These are phyloP conservation scores for Glycine latifolia DNA, from an alignment of 306 rosid genomes.

Conservation along the genomic window DNA sequence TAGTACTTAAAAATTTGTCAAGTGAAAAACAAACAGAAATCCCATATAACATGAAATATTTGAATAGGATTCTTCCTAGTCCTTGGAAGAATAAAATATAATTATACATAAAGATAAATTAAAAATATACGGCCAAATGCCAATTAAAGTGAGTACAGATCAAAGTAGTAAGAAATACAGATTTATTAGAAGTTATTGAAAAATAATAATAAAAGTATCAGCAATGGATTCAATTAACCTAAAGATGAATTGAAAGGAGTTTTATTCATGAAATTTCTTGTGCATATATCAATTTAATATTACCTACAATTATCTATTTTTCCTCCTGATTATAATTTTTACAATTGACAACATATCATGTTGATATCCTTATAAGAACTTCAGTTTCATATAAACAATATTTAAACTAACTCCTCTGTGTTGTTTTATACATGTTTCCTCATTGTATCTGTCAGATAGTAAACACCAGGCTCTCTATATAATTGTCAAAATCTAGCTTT, in stretches of 20 bases:
- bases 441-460: too few species aligned
- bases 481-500: too few species aligned
- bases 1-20: constrained; percentile 1
- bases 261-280: constrained; percentile 2
- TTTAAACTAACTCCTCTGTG: background rate
- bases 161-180: background rate
- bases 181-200: background rate
- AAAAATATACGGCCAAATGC: background rate
- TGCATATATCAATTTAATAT: background rate
- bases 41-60: constrained; percentile 17
- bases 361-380: background rate
- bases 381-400: constrained; percentile 4
- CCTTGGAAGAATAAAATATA: constrained; percentile 21
- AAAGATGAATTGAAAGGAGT: background rate
- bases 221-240: background rate
- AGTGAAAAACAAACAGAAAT: constrained; percentile 18
- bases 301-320: constrained; percentile 4
- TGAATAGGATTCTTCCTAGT: constrained; percentile 16
- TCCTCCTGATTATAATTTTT: background rate
- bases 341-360: background rate
- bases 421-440: background rate
- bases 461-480: too few species aligned
- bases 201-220: constrained; percentile 2
- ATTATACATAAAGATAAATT: background rate
- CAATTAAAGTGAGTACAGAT: background rate